These are phyloP conservation scores for Rhizophagus sp. DNA, from an alignment of 192 early-diverging fungal species.

Conservation along the genomic window DNA sequence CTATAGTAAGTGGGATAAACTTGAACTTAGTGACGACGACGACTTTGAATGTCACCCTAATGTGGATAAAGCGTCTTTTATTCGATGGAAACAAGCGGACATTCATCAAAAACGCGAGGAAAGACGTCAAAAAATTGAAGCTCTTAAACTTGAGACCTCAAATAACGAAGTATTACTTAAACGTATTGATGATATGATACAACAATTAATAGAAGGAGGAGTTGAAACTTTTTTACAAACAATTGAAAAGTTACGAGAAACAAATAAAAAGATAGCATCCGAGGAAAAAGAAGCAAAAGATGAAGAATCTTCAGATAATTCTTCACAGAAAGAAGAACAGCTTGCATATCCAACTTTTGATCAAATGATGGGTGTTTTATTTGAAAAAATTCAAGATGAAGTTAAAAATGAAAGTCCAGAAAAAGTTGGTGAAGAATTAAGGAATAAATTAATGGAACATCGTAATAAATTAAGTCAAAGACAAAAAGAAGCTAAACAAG, in stretches of 20 bases:
- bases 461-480: slow-evolving; percentile 40
- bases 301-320: background rate
- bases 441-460: slow-evolving; percentile 43
- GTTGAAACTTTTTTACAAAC: slow-evolving; percentile 26
- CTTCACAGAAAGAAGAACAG: background rate
- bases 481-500: slow-evolving; percentile 42
- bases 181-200: slow-evolving; percentile 32
- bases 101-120: slow-evolving; percentile 85
- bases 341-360: slow-evolving; percentile 20
- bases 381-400: slow-evolving; percentile 45
- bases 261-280: background rate
- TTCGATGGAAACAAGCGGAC: slow-evolving; percentile 88
- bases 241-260: slow-evolving; percentile 17
- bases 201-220: slow-evolving; percentile 24
- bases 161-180: slow-evolving; percentile 30
- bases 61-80: slow-evolving; percentile 88
- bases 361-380: slow-evolving; percentile 28
- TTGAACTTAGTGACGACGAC: slow-evolving; percentile 96
- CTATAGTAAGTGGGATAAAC: slow-evolving; percentile 96
- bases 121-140: slow-evolving; percentile 63
- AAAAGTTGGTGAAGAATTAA: slow-evolving; percentile 32
- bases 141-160: slow-evolving; percentile 38
- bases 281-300: background rate
- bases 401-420: slow-evolving; percentile 44
- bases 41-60: slow-evolving; percentile 96